These are phyloP conservation scores for Rhodotorula babjevae DNA, from an alignment of 768 basidiomycete species.

Conservation along the genomic window DNA sequence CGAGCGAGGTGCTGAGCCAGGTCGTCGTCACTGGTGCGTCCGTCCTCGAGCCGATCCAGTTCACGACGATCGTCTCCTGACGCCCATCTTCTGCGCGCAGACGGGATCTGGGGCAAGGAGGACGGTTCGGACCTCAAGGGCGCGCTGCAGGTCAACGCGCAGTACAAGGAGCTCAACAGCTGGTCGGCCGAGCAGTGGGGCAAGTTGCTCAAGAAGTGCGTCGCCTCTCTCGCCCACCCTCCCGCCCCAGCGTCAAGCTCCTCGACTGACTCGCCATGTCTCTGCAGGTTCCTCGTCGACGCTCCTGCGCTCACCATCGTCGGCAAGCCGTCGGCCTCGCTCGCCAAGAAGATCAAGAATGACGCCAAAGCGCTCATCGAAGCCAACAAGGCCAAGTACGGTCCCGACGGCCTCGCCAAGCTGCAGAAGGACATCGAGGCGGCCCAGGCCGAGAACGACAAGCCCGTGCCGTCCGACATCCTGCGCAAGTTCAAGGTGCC, in stretches of 20 bases:
- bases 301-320: slow-evolving; percentile 67
- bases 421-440: slow-evolving; percentile 65
- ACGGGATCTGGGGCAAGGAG: slow-evolving; percentile 78
- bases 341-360: slow-evolving; percentile 73
- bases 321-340: slow-evolving; percentile 79
- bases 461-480: slow-evolving; percentile 72
- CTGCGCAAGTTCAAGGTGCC: slow-evolving; percentile 85
- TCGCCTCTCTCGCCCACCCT: slow-evolving; percentile 7
- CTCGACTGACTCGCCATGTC: neutral
- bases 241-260: neutral
- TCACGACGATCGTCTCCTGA: neutral
- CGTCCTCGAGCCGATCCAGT: neutral
- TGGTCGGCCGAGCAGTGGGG: slow-evolving; percentile 79
- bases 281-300: slow-evolving; percentile 68
- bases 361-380: slow-evolving; percentile 74
- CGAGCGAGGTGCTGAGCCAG: slow-evolving; percentile 71
- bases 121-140: slow-evolving; percentile 72
- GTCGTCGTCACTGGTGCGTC: slow-evolving; percentile 57
- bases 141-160: slow-evolving; percentile 71
- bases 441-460: slow-evolving; percentile 81
- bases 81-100: neutral
- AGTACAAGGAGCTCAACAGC: slow-evolving; percentile 61
- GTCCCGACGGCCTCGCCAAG: slow-evolving; percentile 71
- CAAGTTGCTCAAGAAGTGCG: slow-evolving; percentile 66
- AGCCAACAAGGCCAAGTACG: slow-evolving; percentile 64